Base-by-base conservation (phyloP, 2,329 filamentous ascomycete genomes). In the Xylariaceae sp. region DNA sequence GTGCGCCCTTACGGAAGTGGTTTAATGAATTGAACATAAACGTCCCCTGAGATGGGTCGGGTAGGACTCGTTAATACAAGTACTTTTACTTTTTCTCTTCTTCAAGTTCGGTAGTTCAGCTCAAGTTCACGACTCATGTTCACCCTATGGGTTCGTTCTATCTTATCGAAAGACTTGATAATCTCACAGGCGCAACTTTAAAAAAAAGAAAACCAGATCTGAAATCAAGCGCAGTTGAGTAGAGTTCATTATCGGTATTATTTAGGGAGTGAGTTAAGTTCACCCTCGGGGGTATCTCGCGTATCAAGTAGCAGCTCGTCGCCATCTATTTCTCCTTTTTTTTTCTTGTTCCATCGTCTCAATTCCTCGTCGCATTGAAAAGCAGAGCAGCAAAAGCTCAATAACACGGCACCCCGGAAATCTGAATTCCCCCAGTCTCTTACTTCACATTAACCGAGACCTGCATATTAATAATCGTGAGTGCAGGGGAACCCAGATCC, bases 211-310 rank as follows among this genome's bases (percentile, higher is more conserved):
- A 30, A 30, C 23, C 34, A 3, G n/a, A 15, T 57, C 17, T 44
- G 13, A 48, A 51, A 13, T 49, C 30, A 51, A 35, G 52, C 50
- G 52, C 18, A 52, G 15, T 56, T 17, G 49, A 54, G 53, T 61
- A 30, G 34, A 54, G 18, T 55, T 56, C 18, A 50, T 57, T 63
- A 62, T 51, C 47, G 47, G 42, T 55, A 47, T 49, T 49, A 49
- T 39, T 17, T 45, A 44, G 35, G 48, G 49, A 30, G 44, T 49
- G 47, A 42, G 11, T 18, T 51, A 54, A 44, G 44, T 59, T 48
- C 48, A 58, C 47, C 49, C 15, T 51, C 51, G 56, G 37, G 50
- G 50, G 57, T 64, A 60, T 58, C 51, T 39, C 57, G 55, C 55
- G 57, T 55, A 55, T 60, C 53, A 62, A 52, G 52, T 55, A 57